Evolutionary conservation across 2,329 filamentous ascomycete genomes (phyloP), one percentile per base, ranked within the genome.

Genomic region (Alternaria incomplexa): DNA sequence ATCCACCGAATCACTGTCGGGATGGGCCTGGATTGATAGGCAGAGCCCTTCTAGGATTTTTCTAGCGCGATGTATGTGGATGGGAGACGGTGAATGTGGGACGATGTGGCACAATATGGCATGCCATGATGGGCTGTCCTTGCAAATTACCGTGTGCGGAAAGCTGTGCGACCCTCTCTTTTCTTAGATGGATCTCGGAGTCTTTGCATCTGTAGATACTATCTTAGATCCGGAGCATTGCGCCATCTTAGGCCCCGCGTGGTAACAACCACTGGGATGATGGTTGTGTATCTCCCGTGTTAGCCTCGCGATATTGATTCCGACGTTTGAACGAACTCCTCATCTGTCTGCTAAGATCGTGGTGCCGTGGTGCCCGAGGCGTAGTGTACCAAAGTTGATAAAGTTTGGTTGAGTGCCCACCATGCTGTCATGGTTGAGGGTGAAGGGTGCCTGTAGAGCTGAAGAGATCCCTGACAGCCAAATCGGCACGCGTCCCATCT

Each of bases 31-130:
- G 56, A 43, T 60, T 56, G 44, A 53, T 32, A 52, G 28, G 32
- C 48, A 51, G 48, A 36, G 53, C 47, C 57, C 57, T 71, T 72
- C 65, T 67, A 69, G 70, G 61, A 65, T 51, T 56, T 55, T 68
- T 73, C 68, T 73, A 73, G 71, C 66, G 71, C 64, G n/a, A 30
- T 28, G 17, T 48, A 32, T 36, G 28, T 40, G 54, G 59, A 51
- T 25, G 46, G 45, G 25, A 17, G 22, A 46, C 12, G 44, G 32
- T 26, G 47, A 28, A 56, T 28, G 51, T 26, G 22, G 56, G 48
- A 54, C 30, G 20, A 52, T 52, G 48, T 36, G 51, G 52, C 17
- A 53, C 50, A 23, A 51, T 50, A 55, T 62, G 40, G 48, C 46
- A 51, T 51, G 28, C 48, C 15, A 7, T 62, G 51, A 32, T 52